Base-by-base conservation (phyloP, 2,329 filamentous ascomycete species). In the Lithohypha guttulata region DNA sequence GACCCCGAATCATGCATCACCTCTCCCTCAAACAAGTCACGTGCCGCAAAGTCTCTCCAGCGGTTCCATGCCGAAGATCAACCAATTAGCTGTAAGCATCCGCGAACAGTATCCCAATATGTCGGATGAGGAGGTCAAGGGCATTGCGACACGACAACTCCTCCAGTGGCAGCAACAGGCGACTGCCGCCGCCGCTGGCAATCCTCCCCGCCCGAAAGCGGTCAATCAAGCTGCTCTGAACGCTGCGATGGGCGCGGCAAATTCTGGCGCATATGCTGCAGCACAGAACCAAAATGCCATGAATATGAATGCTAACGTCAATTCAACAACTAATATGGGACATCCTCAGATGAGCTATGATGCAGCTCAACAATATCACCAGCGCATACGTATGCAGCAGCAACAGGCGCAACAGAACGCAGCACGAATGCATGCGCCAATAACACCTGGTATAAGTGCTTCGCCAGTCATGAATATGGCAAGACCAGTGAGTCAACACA, bases 21-120 rank as follows among this genome's bases (percentile, higher is more conserved):
- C 66, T 39, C 64, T 63, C 11, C 61, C 67, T 55, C 57, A 56
- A 13, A 64, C 66, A 37, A 39, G 42, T 13, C 44, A 40, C 34
- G 41, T 47, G 28, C 62, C 67, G 2, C 69, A 69, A 46, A 59
- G 66, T 39, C 60, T 74, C 29, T 70, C 65, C 15, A 70, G 62
- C 34, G 68, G 69, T 15, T 66, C 71, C 48, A 64, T 73, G 30
- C 71, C 71, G 10, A 66, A 67, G 6, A 69, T 76, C 42, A 70
- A 66, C 40, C 66, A 63, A 42, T 65, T 74, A 39, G 63, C 67
- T 42, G 69, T 65, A 44, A 66, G 70, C 26, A 63, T 75, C 11
- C 66, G 70, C 46, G 59, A 59, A 39, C 65, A 56, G 47, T 64
- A 73, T 46, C 71, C 71, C 1, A 63, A 65, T 39, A 57, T 71